Conservation (phyloP, 2,329 filamentous ascomycete genomes). For the Epichloe brachyelytri region DNA sequence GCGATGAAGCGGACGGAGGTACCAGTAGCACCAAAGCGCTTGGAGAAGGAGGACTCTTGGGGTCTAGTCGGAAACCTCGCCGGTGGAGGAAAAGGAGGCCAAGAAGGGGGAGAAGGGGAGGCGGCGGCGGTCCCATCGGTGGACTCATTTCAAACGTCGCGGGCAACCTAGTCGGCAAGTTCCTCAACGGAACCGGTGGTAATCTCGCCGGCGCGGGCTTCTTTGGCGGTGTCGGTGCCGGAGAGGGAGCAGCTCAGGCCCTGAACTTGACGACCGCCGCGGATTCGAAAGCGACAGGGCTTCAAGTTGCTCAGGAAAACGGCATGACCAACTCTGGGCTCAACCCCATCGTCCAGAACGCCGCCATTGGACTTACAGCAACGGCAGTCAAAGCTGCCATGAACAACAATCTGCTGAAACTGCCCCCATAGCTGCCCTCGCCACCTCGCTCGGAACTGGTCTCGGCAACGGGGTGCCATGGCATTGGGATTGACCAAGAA, state of each 20-base stretch:
- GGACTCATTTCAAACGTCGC: slow-evolving; percentile 3
- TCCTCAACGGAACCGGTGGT: slow-evolving; percentile 3
- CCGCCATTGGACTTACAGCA: slow-evolving; percentile 16
- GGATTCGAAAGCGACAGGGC: slow-evolving; percentile 6
- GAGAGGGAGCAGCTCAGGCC: slow-evolving; percentile 13
- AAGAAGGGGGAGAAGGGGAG: background rate
- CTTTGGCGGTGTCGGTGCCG: slow-evolving; percentile 15
- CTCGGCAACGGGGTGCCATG: slow-evolving; percentile 13
- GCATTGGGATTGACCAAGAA: slow-evolving; percentile 11
- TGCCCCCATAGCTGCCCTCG: slow-evolving; percentile 10
- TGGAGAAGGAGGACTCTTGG: background rate
- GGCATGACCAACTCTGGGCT: slow-evolving; percentile 16
- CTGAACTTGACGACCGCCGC: slow-evolving; percentile 10
- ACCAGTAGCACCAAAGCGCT: background rate
- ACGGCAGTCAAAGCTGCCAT: slow-evolving; percentile 16
- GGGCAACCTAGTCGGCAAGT: background rate
- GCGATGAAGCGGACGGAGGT: background rate
- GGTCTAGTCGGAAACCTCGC: background rate
- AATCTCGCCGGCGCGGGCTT: slow-evolving; percentile 8
- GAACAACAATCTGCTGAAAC: slow-evolving; percentile 5
- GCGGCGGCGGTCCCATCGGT: background rate
- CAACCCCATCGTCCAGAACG: slow-evolving; percentile 17
- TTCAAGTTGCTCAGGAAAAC: slow-evolving; percentile 15
- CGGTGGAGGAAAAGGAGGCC: background rate
- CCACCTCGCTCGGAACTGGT: slow-evolving; percentile 11